A percentile compares a stretch with the other conserved stretches of the same genome.
Conservation (phyloP, 805 yeast species). For the Pichia heedii region DNA sequence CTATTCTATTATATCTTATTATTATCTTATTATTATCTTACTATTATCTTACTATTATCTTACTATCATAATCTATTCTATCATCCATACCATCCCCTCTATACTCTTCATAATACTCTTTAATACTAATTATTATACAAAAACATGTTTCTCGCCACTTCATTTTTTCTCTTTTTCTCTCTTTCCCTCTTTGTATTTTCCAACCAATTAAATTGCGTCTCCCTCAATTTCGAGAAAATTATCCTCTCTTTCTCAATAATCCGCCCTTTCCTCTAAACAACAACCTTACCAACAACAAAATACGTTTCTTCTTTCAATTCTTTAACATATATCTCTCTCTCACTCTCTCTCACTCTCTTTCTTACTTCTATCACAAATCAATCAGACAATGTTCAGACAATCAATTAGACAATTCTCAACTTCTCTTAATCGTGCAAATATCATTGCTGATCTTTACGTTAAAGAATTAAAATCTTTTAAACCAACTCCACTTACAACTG, state of each 20-base stretch:
- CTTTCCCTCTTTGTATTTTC: neutral
- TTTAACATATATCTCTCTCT: too few species aligned
- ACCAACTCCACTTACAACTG: slow-evolving; percentile 64
- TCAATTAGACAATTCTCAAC: slow-evolving; percentile 22
- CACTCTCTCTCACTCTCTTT: neutral
- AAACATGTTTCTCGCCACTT: too few species aligned
- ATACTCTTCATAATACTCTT: too few species aligned
- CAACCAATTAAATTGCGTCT: too few species aligned
- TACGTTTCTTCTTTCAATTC: too few species aligned
- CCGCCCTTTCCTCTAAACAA: too few species aligned
- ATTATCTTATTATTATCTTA: too few species aligned
- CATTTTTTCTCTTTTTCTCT: too few species aligned
- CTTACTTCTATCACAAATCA: neutral
- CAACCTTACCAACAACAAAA: too few species aligned
- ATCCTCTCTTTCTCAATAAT: neutral
- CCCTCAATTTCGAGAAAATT: too few species aligned
- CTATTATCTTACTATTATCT: neutral
- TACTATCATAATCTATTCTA: neutral
- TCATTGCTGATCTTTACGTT: slow-evolving; percentile 77
- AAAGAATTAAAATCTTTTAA: slow-evolving; percentile 83
- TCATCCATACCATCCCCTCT: neutral
- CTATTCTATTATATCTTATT: too few species aligned
- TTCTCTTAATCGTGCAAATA: slow-evolving; percentile 32
- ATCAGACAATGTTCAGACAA: slow-evolving; percentile 16
- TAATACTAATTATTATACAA: too few species aligned